A percentile compares a stretch with the other conserved stretches of the same genome.
phyloP scores from a whole-genome alignment of 2,329 filamentous ascomycete species.

The Ceratocystis albifundus region DNA sequence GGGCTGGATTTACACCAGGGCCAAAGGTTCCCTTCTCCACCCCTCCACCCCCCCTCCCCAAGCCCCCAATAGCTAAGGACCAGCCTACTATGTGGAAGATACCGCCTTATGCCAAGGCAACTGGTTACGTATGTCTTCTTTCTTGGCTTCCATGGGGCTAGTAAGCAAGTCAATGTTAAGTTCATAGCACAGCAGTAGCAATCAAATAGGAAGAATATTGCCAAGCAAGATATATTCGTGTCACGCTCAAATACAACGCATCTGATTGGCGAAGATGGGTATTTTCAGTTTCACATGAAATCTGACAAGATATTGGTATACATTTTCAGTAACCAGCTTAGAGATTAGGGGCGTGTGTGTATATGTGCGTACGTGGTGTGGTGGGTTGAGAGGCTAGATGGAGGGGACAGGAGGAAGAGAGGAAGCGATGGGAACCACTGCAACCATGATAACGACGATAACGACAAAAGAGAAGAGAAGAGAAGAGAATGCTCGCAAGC shows the following conservation, averaged over 20 bases:
- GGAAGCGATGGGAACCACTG: too few species aligned
- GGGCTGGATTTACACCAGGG: background rate
- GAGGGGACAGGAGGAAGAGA: too few species aligned
- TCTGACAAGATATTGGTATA: background rate
- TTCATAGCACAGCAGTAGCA: background rate
- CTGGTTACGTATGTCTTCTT: constrained; percentile 2
- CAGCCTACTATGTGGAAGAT: background rate
- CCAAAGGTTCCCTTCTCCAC: background rate
- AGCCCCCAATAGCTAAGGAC: background rate
- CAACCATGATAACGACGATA: too few species aligned
- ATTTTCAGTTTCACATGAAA: background rate
- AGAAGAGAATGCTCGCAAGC: too few species aligned
- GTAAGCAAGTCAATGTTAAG: background rate
- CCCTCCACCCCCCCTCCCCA: too few species aligned
- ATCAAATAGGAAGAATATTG: background rate
- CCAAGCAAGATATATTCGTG: background rate
- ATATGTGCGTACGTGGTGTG: too few species aligned
- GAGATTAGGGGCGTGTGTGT: too few species aligned
- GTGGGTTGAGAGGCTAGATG: too few species aligned
- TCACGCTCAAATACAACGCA: constrained; percentile 5
- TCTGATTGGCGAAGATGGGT: background rate
- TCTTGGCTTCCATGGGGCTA: background rate
- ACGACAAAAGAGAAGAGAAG: too few species aligned
- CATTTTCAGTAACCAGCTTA: too few species aligned
- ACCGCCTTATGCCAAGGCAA: constrained; percentile 7